A percentile compares a stretch with the other conserved stretches of the same genome.
These are phyloP conservation scores for Cladophialophora immunda DNA, from an alignment of 2,329 filamentous ascomycete genomes.

Conservation along the genomic window DNA sequence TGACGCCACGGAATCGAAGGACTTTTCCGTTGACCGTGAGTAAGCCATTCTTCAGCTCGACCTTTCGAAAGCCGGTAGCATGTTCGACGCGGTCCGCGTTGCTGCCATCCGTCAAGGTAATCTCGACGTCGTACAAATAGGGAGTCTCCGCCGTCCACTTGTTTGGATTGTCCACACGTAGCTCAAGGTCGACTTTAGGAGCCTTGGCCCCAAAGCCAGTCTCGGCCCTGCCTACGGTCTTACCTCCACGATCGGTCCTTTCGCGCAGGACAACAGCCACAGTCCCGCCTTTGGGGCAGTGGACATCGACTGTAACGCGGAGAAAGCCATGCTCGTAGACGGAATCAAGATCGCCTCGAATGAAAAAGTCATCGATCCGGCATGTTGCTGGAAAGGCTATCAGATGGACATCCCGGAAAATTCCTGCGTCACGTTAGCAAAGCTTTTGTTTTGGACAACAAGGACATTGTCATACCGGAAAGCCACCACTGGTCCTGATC, in stretches of 20 bases:
- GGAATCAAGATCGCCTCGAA: constrained; percentile 63
- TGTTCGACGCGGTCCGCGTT: constrained; percentile 52
- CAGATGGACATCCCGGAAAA: constrained; percentile 73
- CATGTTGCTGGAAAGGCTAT: constrained; percentile 61
- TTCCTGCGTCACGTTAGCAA: not conserved
- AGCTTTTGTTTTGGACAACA: not conserved
- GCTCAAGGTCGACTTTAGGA: constrained; percentile 2
- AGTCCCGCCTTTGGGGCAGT: constrained; percentile 5
- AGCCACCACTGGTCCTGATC: constrained; percentile 75
- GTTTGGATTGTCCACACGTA: constrained; percentile 60
- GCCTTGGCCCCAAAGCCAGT: constrained; percentile 12
- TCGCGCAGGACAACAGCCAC: not conserved
- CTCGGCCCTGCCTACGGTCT: constrained; percentile 9
- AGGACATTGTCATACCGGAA: constrained; percentile 51
- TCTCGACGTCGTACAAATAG: constrained; percentile 21
- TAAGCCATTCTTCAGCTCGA: constrained; percentile 65
- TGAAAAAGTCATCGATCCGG: constrained; percentile 66
- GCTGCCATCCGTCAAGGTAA: constrained; percentile 45
- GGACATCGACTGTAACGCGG: constrained; percentile 51
- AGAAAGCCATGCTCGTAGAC: constrained; percentile 62
- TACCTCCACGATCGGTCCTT: not conserved
- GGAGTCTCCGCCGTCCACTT: constrained; percentile 73
- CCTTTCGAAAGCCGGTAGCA: constrained; percentile 69
- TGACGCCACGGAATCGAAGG: constrained; percentile 70
- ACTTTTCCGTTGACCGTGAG: constrained; percentile 66